Evolutionary conservation across 352 stramenopile genomes (phyloP), one percentile per base, ranked within the genome.

Genomic region (Globisporangium lucens): DNA sequence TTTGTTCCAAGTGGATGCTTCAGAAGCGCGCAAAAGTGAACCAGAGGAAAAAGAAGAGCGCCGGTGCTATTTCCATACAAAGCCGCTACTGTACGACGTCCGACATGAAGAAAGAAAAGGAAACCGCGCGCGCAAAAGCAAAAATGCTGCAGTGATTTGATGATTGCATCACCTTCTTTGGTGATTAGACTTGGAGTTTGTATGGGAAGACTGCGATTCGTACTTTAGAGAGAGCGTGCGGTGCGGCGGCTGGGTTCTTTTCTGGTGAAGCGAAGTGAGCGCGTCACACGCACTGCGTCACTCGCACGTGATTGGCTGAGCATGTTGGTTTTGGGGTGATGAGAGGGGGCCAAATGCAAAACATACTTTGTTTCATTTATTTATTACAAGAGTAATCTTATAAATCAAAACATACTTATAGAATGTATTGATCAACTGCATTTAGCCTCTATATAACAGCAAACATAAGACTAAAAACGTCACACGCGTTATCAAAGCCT

Each of bases 181-280:
- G 24, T 63, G 58, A 38, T 63, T 63, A 63, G 58, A 63, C 58
- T 63, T 63, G 58, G 58, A 29, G 15, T 63, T 63, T 63, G 58
- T 63, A 63, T 27, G 0, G 27, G 58, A 63, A 35, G 58, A 35
- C 22, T 15, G 7, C 0, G 3, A 1, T 6, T 38, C 58, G 58
- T 38, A 63, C 58, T 55, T 63, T 55, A 53, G 4, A 22, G 33
- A 27, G 9, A 2, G 12, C 6, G 12, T 17, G 46, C 36, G 9
- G 35, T 62, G 35, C 35, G 9, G 6, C 17, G 38, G 53, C 57
- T 63, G 57, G 51, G 51, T 57, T 38, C 24, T 58, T 58, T 38
- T 58, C 46, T 63, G 41, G 35, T 38, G 38, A 22, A 22, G 58
- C 38, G 36, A 63, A 63, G 22, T 6, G 36, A 49, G 58, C 55